These are phyloP conservation scores for Letharia lupina DNA, from an alignment of 495 filamentous ascomycete species.

Conservation along the genomic window DNA sequence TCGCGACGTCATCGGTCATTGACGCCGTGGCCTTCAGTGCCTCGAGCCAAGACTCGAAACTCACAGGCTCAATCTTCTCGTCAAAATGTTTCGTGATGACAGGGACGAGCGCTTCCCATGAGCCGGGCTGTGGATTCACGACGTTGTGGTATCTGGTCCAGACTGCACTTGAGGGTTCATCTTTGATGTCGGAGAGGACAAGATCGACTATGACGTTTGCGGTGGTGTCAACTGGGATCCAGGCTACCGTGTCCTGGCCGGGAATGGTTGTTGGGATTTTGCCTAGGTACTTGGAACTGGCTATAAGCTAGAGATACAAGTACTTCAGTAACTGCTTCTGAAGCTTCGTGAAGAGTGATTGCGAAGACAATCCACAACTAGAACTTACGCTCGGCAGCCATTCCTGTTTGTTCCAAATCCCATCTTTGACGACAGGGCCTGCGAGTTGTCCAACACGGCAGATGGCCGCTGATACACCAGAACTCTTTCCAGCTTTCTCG, in stretches of 20 bases:
- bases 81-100: slow-evolving; percentile 5
- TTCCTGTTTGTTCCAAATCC: slow-evolving; percentile 46
- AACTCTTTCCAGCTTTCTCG: slow-evolving; percentile 31
- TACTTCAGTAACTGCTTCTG: neutral
- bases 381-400: slow-evolving; percentile 39
- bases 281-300: slow-evolving; percentile 24
- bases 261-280: neutral
- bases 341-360: neutral
- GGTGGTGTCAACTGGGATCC: slow-evolving; percentile 8
- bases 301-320: slow-evolving; percentile 29
- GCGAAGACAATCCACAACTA: neutral
- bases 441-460: slow-evolving; percentile 51
- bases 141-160: slow-evolving; percentile 3
- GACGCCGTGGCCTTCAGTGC: slow-evolving; percentile 14
- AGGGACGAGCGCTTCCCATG: slow-evolving; percentile 6
- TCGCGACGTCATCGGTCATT: slow-evolving; percentile 17
- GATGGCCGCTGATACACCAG: slow-evolving; percentile 37
- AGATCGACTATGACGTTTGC: slow-evolving; percentile 7
- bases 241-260: slow-evolving; percentile 1
- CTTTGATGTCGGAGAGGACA: neutral
- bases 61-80: neutral
- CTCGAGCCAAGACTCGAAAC: slow-evolving; percentile 21
- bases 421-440: slow-evolving; percentile 36
- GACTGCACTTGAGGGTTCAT: neutral
- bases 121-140: slow-evolving; percentile 3